A percentile compares a stretch with the other conserved stretches of the same genome.
phyloP scores from a whole-genome alignment of 2,329 filamentous ascomycete species.

The Cercospora nicotianae region DNA sequence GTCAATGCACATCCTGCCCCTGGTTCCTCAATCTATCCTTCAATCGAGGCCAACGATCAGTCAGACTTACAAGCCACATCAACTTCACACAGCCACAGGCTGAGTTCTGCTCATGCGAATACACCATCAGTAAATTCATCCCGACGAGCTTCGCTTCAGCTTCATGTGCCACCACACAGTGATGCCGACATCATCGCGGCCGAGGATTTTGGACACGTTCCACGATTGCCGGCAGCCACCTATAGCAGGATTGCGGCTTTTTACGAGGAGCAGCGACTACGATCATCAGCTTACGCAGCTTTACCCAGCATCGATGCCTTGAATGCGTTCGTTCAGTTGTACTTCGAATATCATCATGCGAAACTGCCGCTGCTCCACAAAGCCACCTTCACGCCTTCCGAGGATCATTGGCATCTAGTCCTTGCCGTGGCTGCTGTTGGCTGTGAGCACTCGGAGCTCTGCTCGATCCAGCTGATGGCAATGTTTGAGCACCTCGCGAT shows the following conservation, averaged over 20 bases:
- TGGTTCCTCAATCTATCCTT: slow-evolving; percentile 10
- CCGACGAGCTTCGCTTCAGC: not conserved
- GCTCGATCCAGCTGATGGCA: slow-evolving; percentile 8
- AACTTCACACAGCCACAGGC: not conserved
- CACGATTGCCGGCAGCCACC: slow-evolving; percentile 1
- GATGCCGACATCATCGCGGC: slow-evolving; percentile 8
- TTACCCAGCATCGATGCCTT: slow-evolving; percentile 8
- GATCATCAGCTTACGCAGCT: not conserved
- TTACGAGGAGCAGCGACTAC: slow-evolving; percentile 1
- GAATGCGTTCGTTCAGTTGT: slow-evolving; percentile 15
- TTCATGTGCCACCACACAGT: not conserved
- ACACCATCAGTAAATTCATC: not conserved
- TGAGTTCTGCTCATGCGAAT: not conserved
- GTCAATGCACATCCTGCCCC: slow-evolving; percentile 8
- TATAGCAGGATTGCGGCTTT: slow-evolving; percentile 6
- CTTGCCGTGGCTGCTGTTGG: slow-evolving; percentile 13
- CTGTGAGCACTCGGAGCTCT: slow-evolving; percentile 8
- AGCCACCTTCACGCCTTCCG: slow-evolving; percentile 9
- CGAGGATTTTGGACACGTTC: slow-evolving; percentile 8
- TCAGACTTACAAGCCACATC: not conserved
- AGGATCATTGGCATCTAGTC: slow-evolving; percentile 12
- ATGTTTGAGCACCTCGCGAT: slow-evolving; percentile 15
- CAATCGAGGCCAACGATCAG: not conserved
- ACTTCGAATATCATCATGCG: slow-evolving; percentile 12
- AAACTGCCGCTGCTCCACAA: slow-evolving; percentile 12